These are phyloP conservation scores for Exophiala phaeomuriformis DNA, from an alignment of 2,329 filamentous ascomycete species.

Conservation along the genomic window DNA sequence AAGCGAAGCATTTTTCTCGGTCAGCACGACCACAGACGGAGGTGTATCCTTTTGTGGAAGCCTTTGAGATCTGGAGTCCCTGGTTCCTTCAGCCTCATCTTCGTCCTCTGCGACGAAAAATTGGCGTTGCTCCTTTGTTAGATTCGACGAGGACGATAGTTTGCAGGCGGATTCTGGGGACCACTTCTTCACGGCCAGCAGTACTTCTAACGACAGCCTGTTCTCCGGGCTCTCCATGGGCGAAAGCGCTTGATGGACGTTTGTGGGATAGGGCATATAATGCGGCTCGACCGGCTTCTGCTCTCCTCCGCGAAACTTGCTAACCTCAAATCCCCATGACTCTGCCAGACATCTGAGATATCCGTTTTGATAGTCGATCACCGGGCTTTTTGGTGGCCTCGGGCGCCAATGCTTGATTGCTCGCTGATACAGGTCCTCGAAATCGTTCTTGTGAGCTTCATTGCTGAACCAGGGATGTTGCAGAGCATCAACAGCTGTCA, in stretches of 20 bases:
- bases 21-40: no score
- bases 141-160: neutral
- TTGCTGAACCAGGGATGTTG: conserved; percentile 52
- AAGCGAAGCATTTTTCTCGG: no score
- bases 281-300: conserved; percentile 21
- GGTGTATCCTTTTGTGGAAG: no score
- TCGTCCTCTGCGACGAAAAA: neutral
- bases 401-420: conserved; percentile 47
- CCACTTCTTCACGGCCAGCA: conserved; percentile 10
- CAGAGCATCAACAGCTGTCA: conserved; percentile 49
- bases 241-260: conserved; percentile 20
- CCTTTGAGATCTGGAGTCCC: neutral
- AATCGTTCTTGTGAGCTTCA: conserved; percentile 39
- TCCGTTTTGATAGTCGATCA: conserved; percentile 19
- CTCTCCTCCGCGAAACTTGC: conserved; percentile 5
- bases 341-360: conserved; percentile 7
- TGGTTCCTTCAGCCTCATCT: neutral
- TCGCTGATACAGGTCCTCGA: conserved; percentile 45
- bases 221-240: conserved; percentile 8
- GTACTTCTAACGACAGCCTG: conserved; percentile 12
- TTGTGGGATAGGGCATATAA: conserved; percentile 28
- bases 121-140: neutral
- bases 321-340: conserved; percentile 6
- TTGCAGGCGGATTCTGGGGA: conserved; percentile 1
- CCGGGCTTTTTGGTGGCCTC: conserved; percentile 22